phyloP scores from a whole-genome alignment of 2,329 filamentous ascomycete species.

The Macrophomina tecta region DNA sequence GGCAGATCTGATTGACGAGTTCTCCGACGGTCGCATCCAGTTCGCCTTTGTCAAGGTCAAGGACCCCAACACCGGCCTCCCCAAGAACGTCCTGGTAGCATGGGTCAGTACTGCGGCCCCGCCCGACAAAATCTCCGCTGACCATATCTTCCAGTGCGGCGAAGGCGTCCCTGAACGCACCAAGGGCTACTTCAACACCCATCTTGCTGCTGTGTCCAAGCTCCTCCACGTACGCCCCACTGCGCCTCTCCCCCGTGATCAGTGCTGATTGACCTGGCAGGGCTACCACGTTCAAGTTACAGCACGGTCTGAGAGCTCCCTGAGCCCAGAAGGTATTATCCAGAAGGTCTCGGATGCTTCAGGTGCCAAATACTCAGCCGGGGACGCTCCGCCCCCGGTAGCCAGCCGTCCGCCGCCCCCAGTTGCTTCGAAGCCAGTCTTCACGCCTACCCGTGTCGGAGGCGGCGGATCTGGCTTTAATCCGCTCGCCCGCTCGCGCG shows the following conservation, averaged over 20 bases:
- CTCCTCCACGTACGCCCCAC: conserved; percentile 72
- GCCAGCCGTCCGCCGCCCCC: conserved; percentile 67
- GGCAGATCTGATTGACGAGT: conserved; percentile 88
- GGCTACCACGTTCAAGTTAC: conserved; percentile 98
- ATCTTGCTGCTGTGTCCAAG: conserved; percentile 86
- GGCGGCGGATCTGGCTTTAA: conserved; percentile 60
- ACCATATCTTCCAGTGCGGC: conserved; percentile 68
- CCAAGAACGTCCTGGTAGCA: conserved; percentile 91
- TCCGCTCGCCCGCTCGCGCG: conserved; percentile 68
- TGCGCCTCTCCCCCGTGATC: neutral
- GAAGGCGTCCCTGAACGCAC: conserved; percentile 97
- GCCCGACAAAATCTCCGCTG: neutral
- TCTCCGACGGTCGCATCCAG: conserved; percentile 94
- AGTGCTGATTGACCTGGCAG: conserved; percentile 42
- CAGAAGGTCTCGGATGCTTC: conserved; percentile 95
- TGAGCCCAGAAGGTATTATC: conserved; percentile 85
- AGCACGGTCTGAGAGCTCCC: conserved; percentile 86
- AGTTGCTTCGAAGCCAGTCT: conserved; percentile 86
- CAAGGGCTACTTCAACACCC: conserved; percentile 98
- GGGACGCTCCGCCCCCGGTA: conserved; percentile 61
- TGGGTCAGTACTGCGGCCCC: conserved; percentile 64
- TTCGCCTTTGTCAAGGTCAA: conserved; percentile 97
- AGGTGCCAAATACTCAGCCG: conserved; percentile 88
- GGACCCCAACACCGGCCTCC: conserved; percentile 86
- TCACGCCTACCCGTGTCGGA: conserved; percentile 75